Evolutionary conservation across 192 early-diverging fungal species (phyloP).

Genomic region (Entophlyctis helioformis): DNA sequence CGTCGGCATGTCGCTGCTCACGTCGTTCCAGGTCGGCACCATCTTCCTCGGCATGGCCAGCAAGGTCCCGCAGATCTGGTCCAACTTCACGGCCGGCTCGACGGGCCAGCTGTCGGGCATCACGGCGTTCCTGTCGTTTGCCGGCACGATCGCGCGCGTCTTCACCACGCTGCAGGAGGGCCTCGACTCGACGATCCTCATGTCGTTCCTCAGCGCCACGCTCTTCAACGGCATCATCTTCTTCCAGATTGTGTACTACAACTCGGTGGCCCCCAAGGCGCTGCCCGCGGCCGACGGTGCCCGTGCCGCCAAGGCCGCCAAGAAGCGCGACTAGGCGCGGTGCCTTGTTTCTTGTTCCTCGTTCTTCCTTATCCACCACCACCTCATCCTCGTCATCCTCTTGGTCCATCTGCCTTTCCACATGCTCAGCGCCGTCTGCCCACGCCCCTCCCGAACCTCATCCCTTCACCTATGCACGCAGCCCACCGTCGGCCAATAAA

Average conservation of each 20-base stretch:
- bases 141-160: slow-evolving; percentile 74
- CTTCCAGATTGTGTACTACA: slow-evolving; percentile 18
- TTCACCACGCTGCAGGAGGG: slow-evolving; percentile 90
- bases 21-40: slow-evolving; percentile 56
- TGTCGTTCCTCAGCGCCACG: slow-evolving; percentile 54
- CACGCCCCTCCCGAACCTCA: too few relatives aligned
- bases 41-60: slow-evolving; percentile 70
- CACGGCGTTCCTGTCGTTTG: slow-evolving; percentile 78
- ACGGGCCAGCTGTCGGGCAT: slow-evolving; percentile 89
- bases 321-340: too few relatives aligned
- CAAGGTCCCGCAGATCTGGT: slow-evolving; percentile 81
- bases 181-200: slow-evolving; percentile 66
- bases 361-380: too few relatives aligned
- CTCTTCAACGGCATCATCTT: slow-evolving; percentile 56
- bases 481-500: too few relatives aligned
- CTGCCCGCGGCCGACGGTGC: too few relatives aligned
- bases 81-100: slow-evolving; percentile 67
- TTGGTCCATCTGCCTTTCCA: too few relatives aligned
- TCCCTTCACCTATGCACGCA: too few relatives aligned
- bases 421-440: too few relatives aligned
- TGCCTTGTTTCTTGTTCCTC: too few relatives aligned
- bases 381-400: too few relatives aligned
- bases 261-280: too few relatives aligned
- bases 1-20: slow-evolving; percentile 35
- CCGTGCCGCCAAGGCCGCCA: too few relatives aligned